Conservation (phyloP, 495 filamentous ascomycete species). For the Cetradonia linearis region DNA sequence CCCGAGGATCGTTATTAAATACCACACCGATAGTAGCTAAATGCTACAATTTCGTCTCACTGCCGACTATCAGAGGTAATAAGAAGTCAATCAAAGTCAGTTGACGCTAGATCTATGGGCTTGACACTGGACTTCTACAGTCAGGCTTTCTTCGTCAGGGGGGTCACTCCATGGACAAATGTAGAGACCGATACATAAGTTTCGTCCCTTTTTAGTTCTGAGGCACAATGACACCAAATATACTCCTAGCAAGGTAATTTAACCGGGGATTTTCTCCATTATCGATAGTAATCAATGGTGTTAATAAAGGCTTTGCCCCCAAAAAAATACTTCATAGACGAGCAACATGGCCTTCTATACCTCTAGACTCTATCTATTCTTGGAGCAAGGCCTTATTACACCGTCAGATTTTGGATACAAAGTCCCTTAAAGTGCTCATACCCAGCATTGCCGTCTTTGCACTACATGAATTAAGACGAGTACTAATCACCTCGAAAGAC, state of each 20-base stretch:
- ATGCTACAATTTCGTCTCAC: too few relatives aligned
- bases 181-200: too few relatives aligned
- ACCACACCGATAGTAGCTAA: too few relatives aligned
- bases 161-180: too few relatives aligned
- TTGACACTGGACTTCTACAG: too few relatives aligned
- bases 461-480: conserved; percentile 5
- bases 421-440: conserved; percentile 1
- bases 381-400: background rate
- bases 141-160: too few relatives aligned
- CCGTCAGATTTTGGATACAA: background rate
- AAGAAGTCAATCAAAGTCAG: too few relatives aligned
- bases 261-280: conserved; percentile 17
- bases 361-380: background rate
- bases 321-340: background rate
- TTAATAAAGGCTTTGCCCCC: conserved; percentile 6
- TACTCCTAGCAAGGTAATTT: background rate
- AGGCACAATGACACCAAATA: conserved; percentile 1
- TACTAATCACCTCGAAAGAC: background rate
- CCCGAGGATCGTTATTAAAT: too few relatives aligned
- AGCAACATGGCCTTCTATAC: background rate
- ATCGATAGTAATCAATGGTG: conserved; percentile 14
- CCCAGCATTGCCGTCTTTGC: background rate
- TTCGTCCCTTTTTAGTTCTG: too few relatives aligned
- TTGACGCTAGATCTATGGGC: too few relatives aligned
- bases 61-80: too few relatives aligned